These are phyloP conservation scores for Zymoseptoria brevis DNA, from an alignment of 2,329 filamentous ascomycete genomes.

Conservation along the genomic window DNA sequence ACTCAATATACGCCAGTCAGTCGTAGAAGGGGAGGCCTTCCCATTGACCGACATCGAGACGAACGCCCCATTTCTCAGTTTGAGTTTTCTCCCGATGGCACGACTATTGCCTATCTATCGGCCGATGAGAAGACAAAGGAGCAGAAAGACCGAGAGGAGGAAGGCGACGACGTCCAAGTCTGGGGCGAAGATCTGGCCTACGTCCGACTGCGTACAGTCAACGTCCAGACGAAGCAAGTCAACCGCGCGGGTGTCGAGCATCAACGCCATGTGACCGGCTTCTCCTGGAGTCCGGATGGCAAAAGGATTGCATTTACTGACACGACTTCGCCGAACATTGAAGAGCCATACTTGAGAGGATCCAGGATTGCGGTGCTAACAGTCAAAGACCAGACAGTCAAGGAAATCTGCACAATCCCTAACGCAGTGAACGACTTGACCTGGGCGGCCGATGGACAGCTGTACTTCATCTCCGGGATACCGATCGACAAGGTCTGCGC, in stretches of 20 bases:
- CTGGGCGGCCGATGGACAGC: constrained; percentile 3
- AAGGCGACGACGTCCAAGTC: constrained; percentile 29
- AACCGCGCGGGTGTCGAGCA: constrained; percentile 6
- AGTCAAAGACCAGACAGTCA: constrained; percentile 1
- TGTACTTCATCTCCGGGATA: constrained; percentile 5
- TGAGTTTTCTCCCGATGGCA: constrained; percentile 30
- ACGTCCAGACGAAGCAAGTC: constrained; percentile 25
- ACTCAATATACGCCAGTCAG: constrained; percentile 11
- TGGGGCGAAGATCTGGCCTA: constrained; percentile 33
- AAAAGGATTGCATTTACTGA: constrained; percentile 20
- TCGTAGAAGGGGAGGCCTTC: constrained; percentile 18
- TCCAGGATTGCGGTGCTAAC: constrained; percentile 14
- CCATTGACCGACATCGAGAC: constrained; percentile 23
- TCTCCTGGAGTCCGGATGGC: constrained; percentile 26
- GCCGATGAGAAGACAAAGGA: constrained; percentile 30
- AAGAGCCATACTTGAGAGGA: constrained; percentile 19
- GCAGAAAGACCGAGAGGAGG: constrained; percentile 26
- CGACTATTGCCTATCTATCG: constrained; percentile 28
- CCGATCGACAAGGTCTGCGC: neutral
- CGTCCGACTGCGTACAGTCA: constrained; percentile 26
- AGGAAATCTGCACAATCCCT: constrained; percentile 1
- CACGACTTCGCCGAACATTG: constrained; percentile 22
- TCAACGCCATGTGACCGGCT: constrained; percentile 21
- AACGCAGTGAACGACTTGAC: neutral
- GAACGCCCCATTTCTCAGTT: constrained; percentile 22